These are phyloP conservation scores for Talaromyces verruculosus DNA, from an alignment of 2,329 filamentous ascomycete species.

Conservation along the genomic window DNA sequence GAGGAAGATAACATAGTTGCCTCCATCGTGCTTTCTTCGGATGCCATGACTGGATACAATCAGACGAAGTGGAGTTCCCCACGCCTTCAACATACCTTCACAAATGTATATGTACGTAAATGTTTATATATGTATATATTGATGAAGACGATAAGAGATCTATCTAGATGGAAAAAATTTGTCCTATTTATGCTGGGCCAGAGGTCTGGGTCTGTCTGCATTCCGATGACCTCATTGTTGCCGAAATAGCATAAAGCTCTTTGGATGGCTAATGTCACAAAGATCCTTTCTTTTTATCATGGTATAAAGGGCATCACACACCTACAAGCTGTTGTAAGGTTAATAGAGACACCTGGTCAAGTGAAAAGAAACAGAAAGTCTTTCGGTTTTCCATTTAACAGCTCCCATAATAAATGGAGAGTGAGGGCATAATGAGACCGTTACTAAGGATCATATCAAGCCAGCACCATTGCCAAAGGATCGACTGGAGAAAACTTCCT, in stretches of 20 bases:
- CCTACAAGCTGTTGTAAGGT: neutral
- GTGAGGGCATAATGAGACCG: neutral
- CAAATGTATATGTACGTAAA: neutral
- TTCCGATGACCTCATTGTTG: neutral
- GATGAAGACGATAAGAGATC: no score
- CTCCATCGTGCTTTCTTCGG: constrained; percentile 2
- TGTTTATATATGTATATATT: no score
- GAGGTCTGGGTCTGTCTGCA: no score
- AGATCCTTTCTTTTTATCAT: neutral
- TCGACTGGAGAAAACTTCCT: no score
- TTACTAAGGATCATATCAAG: neutral
- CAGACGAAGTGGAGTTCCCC: neutral
- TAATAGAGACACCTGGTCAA: neutral
- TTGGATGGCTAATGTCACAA: neutral
- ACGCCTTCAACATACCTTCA: neutral
- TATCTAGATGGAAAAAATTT: no score
- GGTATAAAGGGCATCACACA: neutral
- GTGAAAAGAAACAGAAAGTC: neutral
- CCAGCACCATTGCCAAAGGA: no score
- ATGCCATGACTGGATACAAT: constrained; percentile 9
- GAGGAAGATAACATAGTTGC: neutral
- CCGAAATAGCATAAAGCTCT: neutral
- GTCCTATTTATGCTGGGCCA: neutral
- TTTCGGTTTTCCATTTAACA: no score
- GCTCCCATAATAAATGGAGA: no score